Evolutionary conservation across 352 stramenopile genomes (phyloP), one percentile per base, ranked within the genome.

Genomic region (Pythium pyrilobum): DNA sequence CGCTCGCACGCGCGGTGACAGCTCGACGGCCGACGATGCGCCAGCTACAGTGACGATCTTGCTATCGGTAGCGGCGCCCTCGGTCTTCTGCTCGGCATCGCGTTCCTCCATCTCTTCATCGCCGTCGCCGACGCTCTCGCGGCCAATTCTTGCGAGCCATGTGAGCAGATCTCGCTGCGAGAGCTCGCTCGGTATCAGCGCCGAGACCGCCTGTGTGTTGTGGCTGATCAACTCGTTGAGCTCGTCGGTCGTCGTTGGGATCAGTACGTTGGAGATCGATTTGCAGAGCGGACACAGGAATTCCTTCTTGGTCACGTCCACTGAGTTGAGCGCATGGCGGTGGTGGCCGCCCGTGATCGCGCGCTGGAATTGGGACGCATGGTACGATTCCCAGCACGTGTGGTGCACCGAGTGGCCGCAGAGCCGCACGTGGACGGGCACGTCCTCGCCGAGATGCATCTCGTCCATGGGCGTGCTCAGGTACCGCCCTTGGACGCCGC

Each of bases 231-330:
- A 60, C 21, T 72, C 64, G 23, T 66, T 65, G 27, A 85, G 58
- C 52, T 81, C 67, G 15, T 86, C 76, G 4, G 70, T 84, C 29
- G 71, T 80, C 27, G 73, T 82, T 15, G 96, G 96, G 63, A 99
- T 96, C 28, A 98, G 59, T 41, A 98, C 94, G 53, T 99, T 99
- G 0, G 89, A 97, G n/a, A 98, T 94, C 43, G 96, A 94, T 56
- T 99, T 98, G 77, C 96, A 99, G 23, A 98, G 66, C 4, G 96
- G 96, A 64, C 96, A 99, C 5, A 99, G 62, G 56, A 98, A 99
- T 61, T 99, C 95, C 39, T 96, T 96, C 60, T 98, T 96, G 31
- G 93, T 95, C 41, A 98, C 95, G 60, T 98, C 96, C 1, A 97
- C 94, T 18, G 92, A 92, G 68, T 97, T 98, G 15, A 94, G 49